These are phyloP conservation scores for Claviceps arundinis DNA, from an alignment of 2,329 filamentous ascomycete genomes.

Conservation along the genomic window DNA sequence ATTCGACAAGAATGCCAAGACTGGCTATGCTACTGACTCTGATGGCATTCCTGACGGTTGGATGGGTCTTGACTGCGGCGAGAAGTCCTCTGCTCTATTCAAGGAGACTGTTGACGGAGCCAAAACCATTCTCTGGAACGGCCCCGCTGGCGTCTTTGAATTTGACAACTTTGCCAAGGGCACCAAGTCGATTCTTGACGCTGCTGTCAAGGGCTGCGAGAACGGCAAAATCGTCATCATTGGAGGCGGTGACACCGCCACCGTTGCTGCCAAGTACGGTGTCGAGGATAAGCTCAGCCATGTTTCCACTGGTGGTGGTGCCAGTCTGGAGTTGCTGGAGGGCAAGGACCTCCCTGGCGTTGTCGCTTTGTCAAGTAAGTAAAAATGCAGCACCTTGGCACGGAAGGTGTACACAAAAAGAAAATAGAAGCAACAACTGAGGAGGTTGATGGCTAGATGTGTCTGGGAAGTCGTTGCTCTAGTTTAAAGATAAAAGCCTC, in stretches of 20 bases:
- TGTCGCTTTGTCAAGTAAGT: slow-evolving; percentile 71
- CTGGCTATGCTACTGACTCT: slow-evolving; percentile 69
- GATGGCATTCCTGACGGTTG: slow-evolving; percentile 90
- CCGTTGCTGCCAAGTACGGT: slow-evolving; percentile 91
- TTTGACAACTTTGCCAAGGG: slow-evolving; percentile 86
- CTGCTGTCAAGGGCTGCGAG: slow-evolving; percentile 68
- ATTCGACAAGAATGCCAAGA: slow-evolving; percentile 74
- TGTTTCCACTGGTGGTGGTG: slow-evolving; percentile 93
- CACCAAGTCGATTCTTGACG: slow-evolving; percentile 85
- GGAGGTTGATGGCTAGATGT: slow-evolving; percentile 8
- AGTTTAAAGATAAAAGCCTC: neutral
- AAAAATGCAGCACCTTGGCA: slow-evolving; percentile 23
- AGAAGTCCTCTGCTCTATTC: slow-evolving; percentile 79
- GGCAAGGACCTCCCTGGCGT: slow-evolving; percentile 97
- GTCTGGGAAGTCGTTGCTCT: slow-evolving; percentile 2
- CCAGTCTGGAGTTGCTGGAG: slow-evolving; percentile 89
- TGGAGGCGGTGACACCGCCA: slow-evolving; percentile 94
- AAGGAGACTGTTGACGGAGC: slow-evolving; percentile 74
- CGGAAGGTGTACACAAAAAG: neutral
- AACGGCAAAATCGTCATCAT: slow-evolving; percentile 87
- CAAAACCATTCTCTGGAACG: slow-evolving; percentile 98
- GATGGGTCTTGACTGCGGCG: slow-evolving; percentile 94
- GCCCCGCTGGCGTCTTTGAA: slow-evolving; percentile 93
- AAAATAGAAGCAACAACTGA: slow-evolving; percentile 6
- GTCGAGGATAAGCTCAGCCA: slow-evolving; percentile 96